Evolutionary conservation across 2,329 filamentous ascomycete genomes (phyloP), one percentile per base, ranked within the genome.

Genomic region (Arthrobotrys conoides): DNA sequence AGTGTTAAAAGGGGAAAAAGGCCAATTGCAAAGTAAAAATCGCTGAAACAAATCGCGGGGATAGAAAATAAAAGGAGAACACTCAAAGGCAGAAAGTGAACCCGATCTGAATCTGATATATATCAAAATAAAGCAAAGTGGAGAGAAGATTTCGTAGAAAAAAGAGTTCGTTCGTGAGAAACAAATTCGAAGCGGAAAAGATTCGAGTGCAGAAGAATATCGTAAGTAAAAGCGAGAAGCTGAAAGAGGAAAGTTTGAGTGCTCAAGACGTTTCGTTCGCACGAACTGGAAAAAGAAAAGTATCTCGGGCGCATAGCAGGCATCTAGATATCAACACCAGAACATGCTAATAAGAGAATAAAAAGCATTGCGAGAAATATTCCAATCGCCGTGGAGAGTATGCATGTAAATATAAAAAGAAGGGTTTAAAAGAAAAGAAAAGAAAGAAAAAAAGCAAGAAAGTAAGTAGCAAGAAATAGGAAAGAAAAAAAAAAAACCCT

Each of bases 281-380:
- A 76, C 53, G 55, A 65, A 53, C 55, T 76, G 46, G 63, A 76
- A 36, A 55, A 30, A 46, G 6, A 44, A 63, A 67, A 75, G 48
- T 36, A 27, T 33, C 36, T 61, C 20, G 20, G 36, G 18, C 44
- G 36, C 57, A 27, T 27, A 61, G 57, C 36, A 61, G 12, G 57
- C 75, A 72, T 78, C 75, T 78, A 78, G 64, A 77, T 61, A 68
- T 68, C 63, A 78, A 78, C 75, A 78, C 68, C 75, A 71, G 46
- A 64, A 71, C 75, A 78, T 78, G 75, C 75, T 69, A 71, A 64
- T 51, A 71, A 49, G 68, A 71, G 46, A 53, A 44, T 59, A 63
- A 72, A 64, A 72, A 78, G 57, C 24, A 55, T 33, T 36, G 24
- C 38, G 55, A 38, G 72, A 71, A 78, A 61, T 9, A 59, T 68